These are phyloP conservation scores for Chaetomium globosum DNA, from an alignment of 2,329 filamentous ascomycete genomes.

Conservation along the genomic window DNA sequence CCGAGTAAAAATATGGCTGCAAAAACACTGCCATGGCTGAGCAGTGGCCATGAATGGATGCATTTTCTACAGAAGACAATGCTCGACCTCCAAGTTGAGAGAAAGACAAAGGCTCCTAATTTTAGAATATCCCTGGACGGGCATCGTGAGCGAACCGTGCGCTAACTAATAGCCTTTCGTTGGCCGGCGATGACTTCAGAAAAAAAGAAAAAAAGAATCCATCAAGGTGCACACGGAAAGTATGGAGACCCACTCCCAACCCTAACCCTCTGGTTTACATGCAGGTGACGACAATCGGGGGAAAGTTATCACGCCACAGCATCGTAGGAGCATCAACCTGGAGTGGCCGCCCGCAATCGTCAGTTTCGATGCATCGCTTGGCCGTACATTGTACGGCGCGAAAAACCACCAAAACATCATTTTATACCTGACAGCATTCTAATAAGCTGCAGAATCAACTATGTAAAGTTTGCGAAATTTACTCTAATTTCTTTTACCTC, in stretches of 20 bases:
- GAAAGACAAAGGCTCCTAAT: too few relatives aligned
- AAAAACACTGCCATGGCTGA: not conserved
- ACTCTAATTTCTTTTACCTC: conserved; percentile 9
- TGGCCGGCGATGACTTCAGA: not conserved
- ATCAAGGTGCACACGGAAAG: not conserved
- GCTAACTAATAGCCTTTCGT: not conserved
- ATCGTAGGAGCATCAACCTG: not conserved
- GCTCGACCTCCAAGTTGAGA: not conserved
- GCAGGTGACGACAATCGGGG: not conserved
- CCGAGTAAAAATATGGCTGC: not conserved
- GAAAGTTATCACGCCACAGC: not conserved
- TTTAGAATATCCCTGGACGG: too few relatives aligned
- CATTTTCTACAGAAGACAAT: not conserved
- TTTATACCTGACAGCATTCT: not conserved
- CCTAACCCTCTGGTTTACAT: not conserved
- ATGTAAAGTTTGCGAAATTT: conserved; percentile 24
- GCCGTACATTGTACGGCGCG: not conserved
- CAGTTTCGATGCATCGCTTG: not conserved
- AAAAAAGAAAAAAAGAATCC: not conserved
- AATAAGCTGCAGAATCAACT: not conserved
- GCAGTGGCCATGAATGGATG: too few relatives aligned
- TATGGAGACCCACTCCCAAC: not conserved
- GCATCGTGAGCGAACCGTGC: too few relatives aligned
- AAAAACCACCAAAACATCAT: not conserved
- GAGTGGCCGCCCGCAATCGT: not conserved